Evolutionary conservation across 2,329 filamentous ascomycete species (phyloP).

Genomic region (Bisporella sp.): DNA sequence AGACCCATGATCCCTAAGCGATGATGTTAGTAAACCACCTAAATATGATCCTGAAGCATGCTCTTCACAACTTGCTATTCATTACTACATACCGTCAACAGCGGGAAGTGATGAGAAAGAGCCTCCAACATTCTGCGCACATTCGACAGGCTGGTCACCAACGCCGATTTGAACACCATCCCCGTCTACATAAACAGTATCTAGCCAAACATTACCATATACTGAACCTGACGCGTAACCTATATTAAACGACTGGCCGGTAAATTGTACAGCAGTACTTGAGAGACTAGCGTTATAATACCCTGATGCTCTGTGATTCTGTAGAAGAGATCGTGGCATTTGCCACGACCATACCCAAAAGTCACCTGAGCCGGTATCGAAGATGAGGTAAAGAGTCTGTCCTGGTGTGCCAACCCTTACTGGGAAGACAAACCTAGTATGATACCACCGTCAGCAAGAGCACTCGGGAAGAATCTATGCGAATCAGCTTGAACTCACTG

Average conservation of each 20-base stretch:
- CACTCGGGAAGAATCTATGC: background rate
- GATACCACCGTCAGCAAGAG: background rate
- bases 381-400: slow-evolving; percentile 16
- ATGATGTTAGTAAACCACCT: background rate
- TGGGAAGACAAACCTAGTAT: slow-evolving; percentile 13
- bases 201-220: slow-evolving; percentile 7
- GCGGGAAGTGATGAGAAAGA: slow-evolving; percentile 11
- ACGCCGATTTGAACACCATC: slow-evolving; percentile 4
- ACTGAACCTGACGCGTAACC: slow-evolving; percentile 7
- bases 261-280: slow-evolving; percentile 3
- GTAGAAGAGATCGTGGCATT: slow-evolving; percentile 17
- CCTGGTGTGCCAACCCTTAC: slow-evolving; percentile 16
- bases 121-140: slow-evolving; percentile 10
- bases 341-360: slow-evolving; percentile 22
- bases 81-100: slow-evolving; percentile 11
- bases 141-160: slow-evolving; percentile 11
- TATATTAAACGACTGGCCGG: slow-evolving; percentile 12
- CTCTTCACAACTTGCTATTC: background rate
- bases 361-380: slow-evolving; percentile 20
- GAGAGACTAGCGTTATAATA: slow-evolving; percentile 13
- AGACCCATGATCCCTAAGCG: slow-evolving; percentile 26
- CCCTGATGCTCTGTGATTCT: slow-evolving; percentile 21
- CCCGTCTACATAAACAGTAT: slow-evolving; percentile 11
- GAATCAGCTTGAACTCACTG: slow-evolving; percentile 9
- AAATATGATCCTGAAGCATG: background rate